These are phyloP conservation scores for Candida nonsorbophila DNA, from an alignment of 805 yeast species.

Conservation along the genomic window DNA sequence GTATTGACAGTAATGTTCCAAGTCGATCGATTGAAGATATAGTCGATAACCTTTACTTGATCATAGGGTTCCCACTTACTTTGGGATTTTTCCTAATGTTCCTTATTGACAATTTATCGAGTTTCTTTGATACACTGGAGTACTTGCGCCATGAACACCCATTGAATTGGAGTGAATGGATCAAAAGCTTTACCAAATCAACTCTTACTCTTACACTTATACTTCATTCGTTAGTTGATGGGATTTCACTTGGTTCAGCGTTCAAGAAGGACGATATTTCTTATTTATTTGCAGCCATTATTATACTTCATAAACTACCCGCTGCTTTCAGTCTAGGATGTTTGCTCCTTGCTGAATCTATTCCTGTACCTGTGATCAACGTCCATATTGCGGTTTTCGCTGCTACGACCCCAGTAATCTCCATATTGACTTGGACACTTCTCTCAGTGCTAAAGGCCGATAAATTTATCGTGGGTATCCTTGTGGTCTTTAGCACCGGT, in stretches of 20 bases:
- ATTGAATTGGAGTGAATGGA: no score
- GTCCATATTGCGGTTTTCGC: slow-evolving; percentile 52
- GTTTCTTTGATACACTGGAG: no score
- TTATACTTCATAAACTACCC: slow-evolving; percentile 69
- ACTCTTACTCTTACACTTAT: slow-evolving; percentile 58
- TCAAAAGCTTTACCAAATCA: slow-evolving; percentile 29
- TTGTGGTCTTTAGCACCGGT: slow-evolving; percentile 64
- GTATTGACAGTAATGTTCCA: no score
- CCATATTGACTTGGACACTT: slow-evolving; percentile 44
- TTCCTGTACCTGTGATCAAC: slow-evolving; percentile 24
- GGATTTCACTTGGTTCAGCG: slow-evolving; percentile 65
- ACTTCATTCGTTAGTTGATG: slow-evolving; percentile 68
- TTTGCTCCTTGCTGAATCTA: slow-evolving; percentile 39
- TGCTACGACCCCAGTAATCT: slow-evolving; percentile 55
- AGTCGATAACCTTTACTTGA: no score
- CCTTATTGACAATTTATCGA: no score
- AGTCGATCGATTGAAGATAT: no score
- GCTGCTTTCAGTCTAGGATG: slow-evolving; percentile 65
- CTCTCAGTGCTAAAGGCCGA: slow-evolving; percentile 23
- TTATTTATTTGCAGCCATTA: slow-evolving; percentile 51
- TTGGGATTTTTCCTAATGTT: no score
- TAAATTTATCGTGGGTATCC: slow-evolving; percentile 44
- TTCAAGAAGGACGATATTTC: slow-evolving; percentile 31
- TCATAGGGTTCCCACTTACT: no score
- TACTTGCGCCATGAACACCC: no score